Conservation (phyloP, 192 early-diverging fungal species). For the Coemansia furcata region DNA sequence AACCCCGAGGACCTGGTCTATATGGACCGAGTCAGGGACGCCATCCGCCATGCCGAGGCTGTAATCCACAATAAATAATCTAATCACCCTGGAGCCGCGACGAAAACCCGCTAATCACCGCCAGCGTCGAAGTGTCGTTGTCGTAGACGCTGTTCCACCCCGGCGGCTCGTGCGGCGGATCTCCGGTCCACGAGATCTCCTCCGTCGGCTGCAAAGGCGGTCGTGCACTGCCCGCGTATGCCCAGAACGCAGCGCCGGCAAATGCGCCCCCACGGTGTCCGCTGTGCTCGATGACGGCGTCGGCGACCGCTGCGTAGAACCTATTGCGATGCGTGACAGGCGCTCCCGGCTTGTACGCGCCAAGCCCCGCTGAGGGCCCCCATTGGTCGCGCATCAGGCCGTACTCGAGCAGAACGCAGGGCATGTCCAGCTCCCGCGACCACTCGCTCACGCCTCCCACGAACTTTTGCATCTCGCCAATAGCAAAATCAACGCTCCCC, state of each 20-base stretch:
- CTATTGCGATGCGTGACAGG: slow-evolving; percentile 54
- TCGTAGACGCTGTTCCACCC: slow-evolving; percentile 71
- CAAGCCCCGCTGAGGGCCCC: slow-evolving; percentile 19
- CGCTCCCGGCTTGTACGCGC: slow-evolving; percentile 49
- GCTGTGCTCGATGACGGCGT: slow-evolving; percentile 21
- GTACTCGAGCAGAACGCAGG: slow-evolving; percentile 59
- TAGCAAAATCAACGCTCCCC: slow-evolving; percentile 34
- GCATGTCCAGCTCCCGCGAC: slow-evolving; percentile 53
- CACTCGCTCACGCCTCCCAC: slow-evolving; percentile 50
- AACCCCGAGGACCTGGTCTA: slow-evolving; percentile 43
- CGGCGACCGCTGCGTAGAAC: slow-evolving; percentile 53
- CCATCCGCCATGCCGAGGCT: slow-evolving; percentile 21
- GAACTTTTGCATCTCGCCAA: slow-evolving; percentile 43
- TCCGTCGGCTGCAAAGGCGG: slow-evolving; percentile 37
- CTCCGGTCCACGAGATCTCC: slow-evolving; percentile 52
- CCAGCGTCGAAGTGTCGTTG: slow-evolving; percentile 39
- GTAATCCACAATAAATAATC: neutral
- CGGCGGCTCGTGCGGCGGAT: slow-evolving; percentile 59
- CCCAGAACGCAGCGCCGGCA: slow-evolving; percentile 65
- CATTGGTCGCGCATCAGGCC: slow-evolving; percentile 55
- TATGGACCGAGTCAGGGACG: slow-evolving; percentile 16
- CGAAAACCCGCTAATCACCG: slow-evolving; percentile 13
- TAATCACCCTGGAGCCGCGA: neutral
- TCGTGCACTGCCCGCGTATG: slow-evolving; percentile 56
- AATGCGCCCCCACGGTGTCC: slow-evolving; percentile 19